Conservation (phyloP, 768 basidiomycete genomes). For the Kwoniella botswanensis region DNA sequence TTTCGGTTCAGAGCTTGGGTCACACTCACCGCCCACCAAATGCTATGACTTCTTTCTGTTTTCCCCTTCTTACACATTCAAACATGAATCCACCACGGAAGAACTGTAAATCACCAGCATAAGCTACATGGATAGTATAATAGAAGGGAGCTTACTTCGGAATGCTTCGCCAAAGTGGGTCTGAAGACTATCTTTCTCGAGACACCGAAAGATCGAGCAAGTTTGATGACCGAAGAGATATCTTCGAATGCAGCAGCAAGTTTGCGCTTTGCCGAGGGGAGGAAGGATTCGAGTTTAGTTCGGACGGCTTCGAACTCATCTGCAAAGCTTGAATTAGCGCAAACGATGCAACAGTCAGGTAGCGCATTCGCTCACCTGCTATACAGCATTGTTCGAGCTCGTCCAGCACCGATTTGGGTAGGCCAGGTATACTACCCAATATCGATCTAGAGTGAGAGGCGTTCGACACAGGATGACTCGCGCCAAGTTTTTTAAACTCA, state of each 20-base stretch:
- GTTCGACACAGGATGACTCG: constrained; percentile 13
- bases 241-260: constrained; percentile 45
- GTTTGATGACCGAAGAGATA: constrained; percentile 36
- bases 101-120: constrained; percentile 29
- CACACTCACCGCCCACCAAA: constrained; percentile 49
- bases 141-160: constrained; percentile 37
- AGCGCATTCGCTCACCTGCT: constrained; percentile 36
- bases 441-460: constrained; percentile 11
- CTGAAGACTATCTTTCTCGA: constrained; percentile 44
- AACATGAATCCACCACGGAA: constrained; percentile 57
- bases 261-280: constrained; percentile 30
- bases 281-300: constrained; percentile 34
- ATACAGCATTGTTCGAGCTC: constrained; percentile 54
- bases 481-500: constrained; percentile 34
- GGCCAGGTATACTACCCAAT: constrained; percentile 25
- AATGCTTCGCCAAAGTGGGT: constrained; percentile 46
- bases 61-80: constrained; percentile 50
- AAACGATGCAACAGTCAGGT: background rate
- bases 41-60: constrained; percentile 51
- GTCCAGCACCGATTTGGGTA: constrained; percentile 43
- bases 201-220: constrained; percentile 43
- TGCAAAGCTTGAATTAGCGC: constrained; percentile 1
- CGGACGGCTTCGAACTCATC: constrained; percentile 41
- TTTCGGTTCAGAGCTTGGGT: background rate
- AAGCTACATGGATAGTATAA: background rate